Conservation (phyloP, 2,329 filamentous ascomycete genomes). For the Ophiostoma montium region DNA sequence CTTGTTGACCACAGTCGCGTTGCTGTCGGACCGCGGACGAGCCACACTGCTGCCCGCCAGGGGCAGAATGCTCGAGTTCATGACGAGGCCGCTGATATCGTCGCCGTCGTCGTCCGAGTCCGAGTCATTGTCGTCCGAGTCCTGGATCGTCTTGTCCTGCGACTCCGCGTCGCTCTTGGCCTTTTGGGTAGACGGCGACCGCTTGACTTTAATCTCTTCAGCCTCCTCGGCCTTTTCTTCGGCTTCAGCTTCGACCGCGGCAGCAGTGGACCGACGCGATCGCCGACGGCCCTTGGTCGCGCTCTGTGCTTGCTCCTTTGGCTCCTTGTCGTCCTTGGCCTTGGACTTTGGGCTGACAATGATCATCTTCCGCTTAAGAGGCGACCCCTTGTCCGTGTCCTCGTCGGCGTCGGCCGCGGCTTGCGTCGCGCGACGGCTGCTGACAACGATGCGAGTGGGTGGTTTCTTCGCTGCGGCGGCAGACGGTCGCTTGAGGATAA, state of each 20-base stretch:
- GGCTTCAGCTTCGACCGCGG: background rate
- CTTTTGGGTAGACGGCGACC: background rate
- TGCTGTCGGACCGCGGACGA: conserved; percentile 12
- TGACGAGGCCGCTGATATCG: background rate
- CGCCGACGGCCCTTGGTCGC: conserved; percentile 6
- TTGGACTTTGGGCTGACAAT: conserved; percentile 2
- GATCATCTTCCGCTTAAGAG: conserved; percentile 1
- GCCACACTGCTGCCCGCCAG: background rate
- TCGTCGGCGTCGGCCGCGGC: conserved; percentile 16
- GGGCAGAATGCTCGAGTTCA: background rate
- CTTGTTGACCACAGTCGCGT: conserved; percentile 21
- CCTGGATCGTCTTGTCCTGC: background rate
- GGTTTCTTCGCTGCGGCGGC: conserved; percentile 14
- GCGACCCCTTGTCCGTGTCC: background rate
- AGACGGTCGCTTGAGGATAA: conserved; percentile 29
- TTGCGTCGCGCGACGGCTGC: conserved; percentile 11
- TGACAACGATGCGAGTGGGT: conserved; percentile 12
- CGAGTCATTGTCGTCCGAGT: background rate
- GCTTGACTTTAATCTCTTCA: background rate
- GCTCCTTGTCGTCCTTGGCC: background rate
- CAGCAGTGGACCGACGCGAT: conserved; percentile 7
- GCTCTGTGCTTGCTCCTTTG: background rate
- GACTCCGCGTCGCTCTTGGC: background rate
- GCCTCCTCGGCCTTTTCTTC: background rate
- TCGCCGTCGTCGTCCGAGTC: background rate